A percentile compares a stretch with the other conserved stretches of the same genome.
Evolutionary conservation across 2,329 filamentous ascomycete species (phyloP).

Genomic region (Ceratocystis lukuohia): DNA sequence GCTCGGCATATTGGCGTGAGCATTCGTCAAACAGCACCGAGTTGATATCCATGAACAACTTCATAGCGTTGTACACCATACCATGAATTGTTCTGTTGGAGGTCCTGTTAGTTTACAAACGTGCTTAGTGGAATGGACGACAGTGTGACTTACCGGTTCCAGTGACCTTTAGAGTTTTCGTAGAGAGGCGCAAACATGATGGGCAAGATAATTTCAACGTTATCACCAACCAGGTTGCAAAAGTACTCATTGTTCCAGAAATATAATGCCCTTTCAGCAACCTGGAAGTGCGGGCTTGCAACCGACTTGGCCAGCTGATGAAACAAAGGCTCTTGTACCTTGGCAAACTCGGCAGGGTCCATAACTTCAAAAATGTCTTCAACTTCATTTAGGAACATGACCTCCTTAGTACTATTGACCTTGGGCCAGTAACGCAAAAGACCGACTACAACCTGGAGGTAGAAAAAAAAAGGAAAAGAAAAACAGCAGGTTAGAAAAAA

Average conservation of each 20-base stretch:
- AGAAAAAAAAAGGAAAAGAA: constrained; percentile 21
- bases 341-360: constrained; percentile 96
- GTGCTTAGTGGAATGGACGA: not conserved
- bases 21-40: constrained; percentile 97
- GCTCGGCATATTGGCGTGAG: constrained; percentile 93
- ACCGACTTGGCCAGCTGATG: constrained; percentile 96
- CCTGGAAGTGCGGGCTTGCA: constrained; percentile 96
- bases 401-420: constrained; percentile 98
- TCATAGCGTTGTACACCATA: constrained; percentile 99
- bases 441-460: constrained; percentile 68
- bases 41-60: constrained; percentile 99
- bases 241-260: constrained; percentile 99
- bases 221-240: constrained; percentile 97
- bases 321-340: constrained; percentile 95
- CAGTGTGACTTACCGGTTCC: constrained; percentile 64
- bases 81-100: constrained; percentile 78
- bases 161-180: constrained; percentile 97
- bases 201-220: constrained; percentile 92
- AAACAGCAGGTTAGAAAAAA: not conserved
- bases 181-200: constrained; percentile 99
- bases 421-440: constrained; percentile 97
- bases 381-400: constrained; percentile 98
- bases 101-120: not conserved
- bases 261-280: constrained; percentile 90
- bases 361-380: constrained; percentile 99